phyloP scores from a whole-genome alignment of 2,329 filamentous ascomycete species.

The Xylariaceae sp. region DNA sequence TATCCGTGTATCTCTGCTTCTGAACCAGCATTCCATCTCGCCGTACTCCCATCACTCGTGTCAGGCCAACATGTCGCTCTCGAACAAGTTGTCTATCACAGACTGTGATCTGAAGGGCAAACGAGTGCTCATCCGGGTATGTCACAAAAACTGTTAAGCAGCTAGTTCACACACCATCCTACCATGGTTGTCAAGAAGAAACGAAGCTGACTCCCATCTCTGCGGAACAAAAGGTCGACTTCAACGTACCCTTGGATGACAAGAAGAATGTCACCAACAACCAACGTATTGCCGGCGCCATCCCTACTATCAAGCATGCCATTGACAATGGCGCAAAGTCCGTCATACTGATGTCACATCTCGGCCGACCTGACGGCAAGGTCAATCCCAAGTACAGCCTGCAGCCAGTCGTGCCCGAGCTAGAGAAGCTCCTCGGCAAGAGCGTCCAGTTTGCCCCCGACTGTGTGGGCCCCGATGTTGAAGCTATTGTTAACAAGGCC shows the following conservation, averaged over 20 bases:
- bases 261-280: conserved; percentile 95
- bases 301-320: conserved; percentile 93
- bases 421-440: conserved; percentile 84
- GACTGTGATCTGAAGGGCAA: conserved; percentile 98
- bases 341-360: conserved; percentile 96
- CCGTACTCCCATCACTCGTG: not conserved
- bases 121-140: conserved; percentile 92
- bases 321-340: conserved; percentile 85
- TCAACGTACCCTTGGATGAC: conserved; percentile 95
- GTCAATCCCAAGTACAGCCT: conserved; percentile 90
- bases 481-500: conserved; percentile 82
- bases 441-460: conserved; percentile 84
- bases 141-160: conserved; percentile 28
- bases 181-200: not conserved
- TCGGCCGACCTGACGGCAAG: conserved; percentile 90
- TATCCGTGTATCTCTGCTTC: conserved; percentile 4
- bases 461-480: conserved; percentile 82
- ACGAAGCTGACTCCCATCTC: conserved; percentile 22
- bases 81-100: conserved; percentile 94
- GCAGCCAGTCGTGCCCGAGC: conserved; percentile 82
- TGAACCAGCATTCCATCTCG: conserved; percentile 16
- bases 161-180: too few species aligned
- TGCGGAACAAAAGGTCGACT: conserved; percentile 69
- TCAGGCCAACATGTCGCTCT: conserved; percentile 76
- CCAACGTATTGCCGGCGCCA: conserved; percentile 93